Base-by-base conservation (phyloP, 306 rosid genomes). In the Vachellia pachyceras region DNA sequence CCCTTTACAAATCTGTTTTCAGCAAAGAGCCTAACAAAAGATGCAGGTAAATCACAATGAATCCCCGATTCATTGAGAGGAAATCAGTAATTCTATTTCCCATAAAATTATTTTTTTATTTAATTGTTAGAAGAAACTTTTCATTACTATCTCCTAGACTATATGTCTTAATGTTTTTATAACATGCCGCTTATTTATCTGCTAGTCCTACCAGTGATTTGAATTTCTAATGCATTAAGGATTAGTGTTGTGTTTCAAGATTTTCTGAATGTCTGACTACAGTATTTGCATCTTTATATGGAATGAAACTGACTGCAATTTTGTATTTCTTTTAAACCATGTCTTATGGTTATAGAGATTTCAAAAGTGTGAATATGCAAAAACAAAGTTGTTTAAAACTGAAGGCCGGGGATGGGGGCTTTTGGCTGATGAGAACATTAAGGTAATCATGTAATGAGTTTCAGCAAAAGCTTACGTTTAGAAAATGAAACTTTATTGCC, bases 371-470 rank as follows among this genome's bases (percentile, higher is more conserved):
- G 95, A 92, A 85, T 90, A 91, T 87, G 97, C 97, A 39, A 90
- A 88, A 91, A 89, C 94, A 77, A 91, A 88, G 91, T 81, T 95
- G 89, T 91, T 90, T 83, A 88, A 89, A 88, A 95, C 98, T 69
- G 97, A 91, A 73, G 94, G 94, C 75, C 89, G 97, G 68, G 98
- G 97, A 63, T 92, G 97, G 97, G 98, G 98, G 78, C 97, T 95
- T 89, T 55, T 92, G 85, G 93, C 97, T 73, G 94, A 88, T 77
- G 91, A 95, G 87, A 83, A 91, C 78, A 88, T 95, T 60, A 91
- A 90, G 97, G 98, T 95, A 88, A 80, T 74, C 52, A 17, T 77
- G 55, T 77, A 39, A 40, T 22, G 71, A 63, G 55, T 49, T 79
- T n/a, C 47, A 40, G 22, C 55, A 45, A 67, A 57, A 70, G 58